phyloP scores from a whole-genome alignment of 208 protist species.

The Tritrichomonas foetus region DNA sequence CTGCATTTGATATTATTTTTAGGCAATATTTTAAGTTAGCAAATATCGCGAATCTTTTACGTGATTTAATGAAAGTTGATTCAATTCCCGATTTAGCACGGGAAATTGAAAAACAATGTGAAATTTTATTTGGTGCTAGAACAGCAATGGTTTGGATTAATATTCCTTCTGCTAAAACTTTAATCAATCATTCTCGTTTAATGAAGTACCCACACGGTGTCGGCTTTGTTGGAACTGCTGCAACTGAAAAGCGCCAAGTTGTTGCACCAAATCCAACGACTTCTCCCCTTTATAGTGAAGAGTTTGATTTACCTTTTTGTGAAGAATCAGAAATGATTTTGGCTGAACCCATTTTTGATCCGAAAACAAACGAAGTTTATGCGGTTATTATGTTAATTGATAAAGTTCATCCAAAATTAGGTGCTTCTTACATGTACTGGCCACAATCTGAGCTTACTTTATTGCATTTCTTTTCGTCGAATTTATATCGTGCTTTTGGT shows the following conservation, averaged over 20 bases:
- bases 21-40: slow-evolving; percentile 18
- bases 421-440: slow-evolving; percentile 15
- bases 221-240: slow-evolving; percentile 8
- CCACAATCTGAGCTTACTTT: neutral
- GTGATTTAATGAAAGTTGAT: neutral
- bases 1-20: neutral
- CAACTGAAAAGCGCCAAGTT: neutral
- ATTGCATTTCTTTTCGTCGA: neutral
- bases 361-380: neutral
- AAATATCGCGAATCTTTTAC: neutral
- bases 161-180: neutral
- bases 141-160: slow-evolving; percentile 33
- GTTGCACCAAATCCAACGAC: slow-evolving; percentile 18
- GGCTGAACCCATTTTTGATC: neutral
- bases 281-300: slow-evolving; percentile 14
- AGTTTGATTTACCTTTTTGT: slow-evolving; percentile 33
- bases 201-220: neutral
- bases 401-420: neutral
- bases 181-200: slow-evolving; percentile 8
- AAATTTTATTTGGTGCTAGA: neutral
- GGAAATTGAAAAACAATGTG: neutral
- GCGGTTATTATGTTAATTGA: neutral
- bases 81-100: neutral
- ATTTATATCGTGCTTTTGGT: neutral
- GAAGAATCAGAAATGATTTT: slow-evolving; percentile 31